A percentile compares a stretch with the other conserved stretches of the same genome.
These are phyloP conservation scores for Plasmodium chabaudi DNA, from an alignment of 169 alveolate genomes.

Conservation along the genomic window DNA sequence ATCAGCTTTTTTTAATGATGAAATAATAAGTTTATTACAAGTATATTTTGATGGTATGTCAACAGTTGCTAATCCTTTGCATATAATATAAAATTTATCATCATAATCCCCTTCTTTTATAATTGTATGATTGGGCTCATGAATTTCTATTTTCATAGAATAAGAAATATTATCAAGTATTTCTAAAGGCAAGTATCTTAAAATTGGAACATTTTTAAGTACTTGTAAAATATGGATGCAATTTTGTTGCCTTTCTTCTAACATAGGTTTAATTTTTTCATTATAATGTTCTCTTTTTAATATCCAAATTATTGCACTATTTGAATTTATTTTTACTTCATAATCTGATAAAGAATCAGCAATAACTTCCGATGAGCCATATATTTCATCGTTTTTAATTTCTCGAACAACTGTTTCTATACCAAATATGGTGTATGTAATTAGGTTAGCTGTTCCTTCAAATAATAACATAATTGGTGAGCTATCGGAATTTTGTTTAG, in stretches of 20 bases:
- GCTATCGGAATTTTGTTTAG: conserved; percentile 26
- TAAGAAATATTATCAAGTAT: conserved; percentile 47
- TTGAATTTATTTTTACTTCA: conserved; percentile 65
- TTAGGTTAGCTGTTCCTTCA: conserved; percentile 73
- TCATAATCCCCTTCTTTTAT: conserved; percentile 53
- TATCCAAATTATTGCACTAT: conserved; percentile 53
- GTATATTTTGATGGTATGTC: conserved; percentile 44
- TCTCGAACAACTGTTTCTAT: conserved; percentile 48
- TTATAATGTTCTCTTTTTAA: conserved; percentile 33
- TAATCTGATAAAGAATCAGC: conserved; percentile 35
- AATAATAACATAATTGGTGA: conserved; percentile 46
- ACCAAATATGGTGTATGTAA: conserved; percentile 52
- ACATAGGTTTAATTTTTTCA: conserved; percentile 52
- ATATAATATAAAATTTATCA: conserved; percentile 71
- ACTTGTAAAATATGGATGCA: conserved; percentile 50
- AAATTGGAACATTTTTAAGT: conserved; percentile 64
- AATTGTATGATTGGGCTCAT: conserved; percentile 73
- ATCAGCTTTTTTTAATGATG: conserved; percentile 87
- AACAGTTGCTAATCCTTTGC: conserved; percentile 75
- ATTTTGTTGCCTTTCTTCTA: conserved; percentile 70
- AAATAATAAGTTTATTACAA: conserved; percentile 50
- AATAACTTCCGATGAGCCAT: conserved; percentile 58
- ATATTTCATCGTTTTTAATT: conserved; percentile 46
- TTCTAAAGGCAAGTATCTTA: conserved; percentile 67
- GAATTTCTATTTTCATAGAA: conserved; percentile 65